A percentile compares a stretch with the other conserved stretches of the same genome.
These are phyloP conservation scores for Xylaria hypoxylon DNA, from an alignment of 2,329 filamentous ascomycete species.

Conservation along the genomic window DNA sequence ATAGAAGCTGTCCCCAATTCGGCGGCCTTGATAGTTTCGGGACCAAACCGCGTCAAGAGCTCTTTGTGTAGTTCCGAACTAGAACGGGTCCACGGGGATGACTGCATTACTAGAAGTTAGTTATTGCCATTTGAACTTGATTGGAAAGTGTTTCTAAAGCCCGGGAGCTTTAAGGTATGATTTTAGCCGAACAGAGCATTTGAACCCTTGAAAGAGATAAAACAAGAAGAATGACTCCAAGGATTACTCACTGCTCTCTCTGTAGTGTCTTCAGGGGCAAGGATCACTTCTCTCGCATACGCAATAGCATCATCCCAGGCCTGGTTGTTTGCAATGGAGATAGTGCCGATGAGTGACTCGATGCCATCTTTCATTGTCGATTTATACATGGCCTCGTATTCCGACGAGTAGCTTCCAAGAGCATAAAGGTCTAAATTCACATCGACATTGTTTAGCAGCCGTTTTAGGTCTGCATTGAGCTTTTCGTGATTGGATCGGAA, in stretches of 20 bases:
- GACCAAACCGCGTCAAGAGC: slow-evolving; percentile 34
- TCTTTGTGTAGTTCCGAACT: slow-evolving; percentile 32
- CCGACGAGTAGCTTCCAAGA: slow-evolving; percentile 29
- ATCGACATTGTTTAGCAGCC: slow-evolving; percentile 3
- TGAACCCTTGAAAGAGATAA: no score
- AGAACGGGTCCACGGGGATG: slow-evolving; percentile 29
- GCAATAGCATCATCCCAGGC: slow-evolving; percentile 30
- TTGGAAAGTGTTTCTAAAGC: no score
- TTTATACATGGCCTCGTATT: slow-evolving; percentile 31
- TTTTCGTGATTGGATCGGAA: not conserved
- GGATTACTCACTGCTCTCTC: slow-evolving; percentile 21
- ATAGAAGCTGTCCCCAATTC: slow-evolving; percentile 24
- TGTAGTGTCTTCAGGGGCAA: slow-evolving; percentile 22
- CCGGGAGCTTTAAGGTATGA: no score
- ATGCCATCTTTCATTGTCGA: slow-evolving; percentile 30
- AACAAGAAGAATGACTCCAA: not conserved
- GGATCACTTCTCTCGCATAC: slow-evolving; percentile 35
- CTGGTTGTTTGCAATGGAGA: slow-evolving; percentile 19
- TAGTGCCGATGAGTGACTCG: slow-evolving; percentile 20
- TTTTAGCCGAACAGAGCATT: no score
- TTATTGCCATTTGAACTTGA: not conserved
- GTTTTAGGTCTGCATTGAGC: slow-evolving; percentile 17
- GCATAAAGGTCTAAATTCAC: slow-evolving; percentile 13
- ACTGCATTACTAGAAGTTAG: not conserved
- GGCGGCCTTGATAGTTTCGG: slow-evolving; percentile 28